Evolutionary conservation across 2,329 filamentous ascomycete genomes (phyloP).

Genomic region (Epicoccum sorghinum): DNA sequence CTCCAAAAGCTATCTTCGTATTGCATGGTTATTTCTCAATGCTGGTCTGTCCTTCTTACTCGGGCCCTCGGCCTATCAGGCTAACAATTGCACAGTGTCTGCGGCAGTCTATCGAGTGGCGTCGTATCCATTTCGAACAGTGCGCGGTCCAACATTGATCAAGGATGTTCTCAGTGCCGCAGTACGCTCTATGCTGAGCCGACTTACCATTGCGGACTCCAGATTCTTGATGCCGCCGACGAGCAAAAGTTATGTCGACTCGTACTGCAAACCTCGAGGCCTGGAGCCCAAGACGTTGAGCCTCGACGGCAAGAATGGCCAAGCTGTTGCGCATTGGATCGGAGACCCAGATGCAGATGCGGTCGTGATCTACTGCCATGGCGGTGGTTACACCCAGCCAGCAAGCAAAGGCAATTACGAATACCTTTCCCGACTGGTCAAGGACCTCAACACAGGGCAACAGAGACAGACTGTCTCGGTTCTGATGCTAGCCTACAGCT

Average conservation of each 20-base stretch:
- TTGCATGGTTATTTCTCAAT: conserved; percentile 11
- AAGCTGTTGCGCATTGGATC: conserved; percentile 31
- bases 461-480: conserved; percentile 17
- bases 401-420: conserved; percentile 18
- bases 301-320: conserved; percentile 6
- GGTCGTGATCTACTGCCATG: conserved; percentile 32
- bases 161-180: conserved; percentile 27
- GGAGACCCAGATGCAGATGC: conserved; percentile 25
- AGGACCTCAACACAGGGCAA: conserved; percentile 17
- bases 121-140: conserved; percentile 26
- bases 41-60: neutral
- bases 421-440: conserved; percentile 16
- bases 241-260: conserved; percentile 19
- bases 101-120: conserved; percentile 17
- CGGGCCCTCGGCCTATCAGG: neutral
- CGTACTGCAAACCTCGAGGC: conserved; percentile 20
- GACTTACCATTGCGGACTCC: conserved; percentile 28
- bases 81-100: conserved; percentile 13
- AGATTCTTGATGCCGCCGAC: conserved; percentile 25
- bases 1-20: conserved; percentile 37
- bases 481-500: conserved; percentile 28
- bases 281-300: conserved; percentile 18
- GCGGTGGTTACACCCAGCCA: conserved; percentile 30
- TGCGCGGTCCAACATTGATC: conserved; percentile 15
- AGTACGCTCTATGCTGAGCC: conserved; percentile 21